Percentiles rank a stretch among this genome's conserved stretches.
phyloP scores from a whole-genome alignment of 495 filamentous ascomycete genomes.

The Podospora bellae-mahoneyi region DNA sequence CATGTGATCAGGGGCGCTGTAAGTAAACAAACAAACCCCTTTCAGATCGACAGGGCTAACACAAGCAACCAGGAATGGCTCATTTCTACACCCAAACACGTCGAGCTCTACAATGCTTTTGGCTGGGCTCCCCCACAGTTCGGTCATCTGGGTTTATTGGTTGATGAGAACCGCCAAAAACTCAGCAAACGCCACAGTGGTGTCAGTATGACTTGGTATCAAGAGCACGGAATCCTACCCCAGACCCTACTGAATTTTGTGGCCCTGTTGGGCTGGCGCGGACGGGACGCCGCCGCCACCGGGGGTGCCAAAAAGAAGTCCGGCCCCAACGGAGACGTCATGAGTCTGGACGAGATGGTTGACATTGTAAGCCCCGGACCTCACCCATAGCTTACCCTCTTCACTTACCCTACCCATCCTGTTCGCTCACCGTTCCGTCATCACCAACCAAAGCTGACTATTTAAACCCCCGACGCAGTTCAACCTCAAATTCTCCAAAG shows the following conservation, averaged over 20 bases:
- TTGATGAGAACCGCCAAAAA: constrained; percentile 72
- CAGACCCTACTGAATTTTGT: constrained; percentile 78
- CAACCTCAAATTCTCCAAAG: constrained; percentile 77
- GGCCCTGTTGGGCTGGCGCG: constrained; percentile 73
- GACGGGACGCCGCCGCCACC: not conserved
- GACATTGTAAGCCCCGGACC: constrained; percentile 50
- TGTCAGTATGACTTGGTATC: constrained; percentile 65
- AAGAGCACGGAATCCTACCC: constrained; percentile 66
- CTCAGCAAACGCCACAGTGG: constrained; percentile 82
- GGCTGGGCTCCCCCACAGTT: constrained; percentile 80
- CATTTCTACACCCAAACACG: constrained; percentile 84
- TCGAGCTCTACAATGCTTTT: constrained; percentile 83
- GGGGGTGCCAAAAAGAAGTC: constrained; percentile 39
- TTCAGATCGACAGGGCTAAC: not conserved
- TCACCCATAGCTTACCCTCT: not conserved
- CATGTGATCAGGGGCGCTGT: constrained; percentile 88
- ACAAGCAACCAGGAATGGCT: constrained; percentile 71
- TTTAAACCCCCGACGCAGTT: constrained; percentile 48
- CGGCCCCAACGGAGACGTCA: constrained; percentile 54
- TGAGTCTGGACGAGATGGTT: constrained; percentile 66
- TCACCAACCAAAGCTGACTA: not conserved
- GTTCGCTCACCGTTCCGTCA: not conserved
- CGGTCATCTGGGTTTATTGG: constrained; percentile 83
- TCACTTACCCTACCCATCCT: not conserved
- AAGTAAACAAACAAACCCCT: constrained; percentile 25